Evolutionary conservation across 352 stramenopile genomes (phyloP).

Genomic region (Phytophthora constricta): DNA sequence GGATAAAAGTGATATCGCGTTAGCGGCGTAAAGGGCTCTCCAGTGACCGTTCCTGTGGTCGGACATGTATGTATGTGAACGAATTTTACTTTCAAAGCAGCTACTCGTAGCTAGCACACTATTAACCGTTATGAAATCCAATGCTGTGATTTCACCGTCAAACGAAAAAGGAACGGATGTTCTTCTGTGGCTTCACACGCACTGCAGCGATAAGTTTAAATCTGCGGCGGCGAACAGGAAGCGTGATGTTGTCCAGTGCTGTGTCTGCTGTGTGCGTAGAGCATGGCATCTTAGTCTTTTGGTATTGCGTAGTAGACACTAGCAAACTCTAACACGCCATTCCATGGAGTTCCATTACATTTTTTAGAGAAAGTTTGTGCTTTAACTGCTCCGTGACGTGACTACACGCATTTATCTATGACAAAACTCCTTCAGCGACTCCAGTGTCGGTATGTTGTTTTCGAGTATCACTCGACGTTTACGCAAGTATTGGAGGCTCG

Average conservation of each 20-base stretch:
- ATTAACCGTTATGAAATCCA: not conserved
- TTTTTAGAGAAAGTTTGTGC: not conserved
- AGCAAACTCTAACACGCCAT: no score
- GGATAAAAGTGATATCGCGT: slow-evolving; percentile 18
- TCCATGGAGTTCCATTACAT: not conserved
- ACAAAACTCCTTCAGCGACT: no score
- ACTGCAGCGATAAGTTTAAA: no score
- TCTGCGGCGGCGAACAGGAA: no score
- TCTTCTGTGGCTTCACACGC: no score
- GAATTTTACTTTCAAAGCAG: no score
- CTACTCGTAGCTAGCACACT: not conserved
- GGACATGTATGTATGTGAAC: no score
- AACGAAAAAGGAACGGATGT: no score
- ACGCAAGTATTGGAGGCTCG: slow-evolving; percentile 11
- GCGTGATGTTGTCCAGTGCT: no score
- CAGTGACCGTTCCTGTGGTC: not conserved
- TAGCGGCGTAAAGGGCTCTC: slow-evolving; percentile 18
- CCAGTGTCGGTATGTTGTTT: not conserved
- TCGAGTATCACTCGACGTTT: not conserved
- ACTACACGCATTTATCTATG: not conserved
- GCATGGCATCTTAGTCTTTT: no score
- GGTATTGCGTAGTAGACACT: no score
- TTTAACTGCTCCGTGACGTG: not conserved
- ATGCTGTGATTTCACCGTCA: slow-evolving; percentile 1
- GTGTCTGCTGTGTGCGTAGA: no score